These are phyloP conservation scores for Globisporangium camurandrum DNA, from an alignment of 352 stramenopile species.

Conservation along the genomic window DNA sequence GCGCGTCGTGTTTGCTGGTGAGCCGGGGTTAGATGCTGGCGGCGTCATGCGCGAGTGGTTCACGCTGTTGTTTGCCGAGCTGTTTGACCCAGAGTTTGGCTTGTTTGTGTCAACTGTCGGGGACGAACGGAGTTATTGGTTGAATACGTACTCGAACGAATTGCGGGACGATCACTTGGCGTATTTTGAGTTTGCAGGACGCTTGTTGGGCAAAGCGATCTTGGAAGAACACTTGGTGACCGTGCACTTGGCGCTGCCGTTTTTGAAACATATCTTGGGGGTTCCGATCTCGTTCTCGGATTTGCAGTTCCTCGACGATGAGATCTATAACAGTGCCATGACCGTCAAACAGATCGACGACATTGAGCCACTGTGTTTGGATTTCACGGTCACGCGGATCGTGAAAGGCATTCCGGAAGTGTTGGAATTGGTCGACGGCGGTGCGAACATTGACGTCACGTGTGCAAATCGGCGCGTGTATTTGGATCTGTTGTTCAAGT, in stretches of 20 bases:
- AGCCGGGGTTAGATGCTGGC: constrained; percentile 80
- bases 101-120: constrained; percentile 69
- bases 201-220: constrained; percentile 84
- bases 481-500: constrained; percentile 92
- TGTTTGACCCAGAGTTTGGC: constrained; percentile 77
- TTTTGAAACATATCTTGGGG: constrained; percentile 86
- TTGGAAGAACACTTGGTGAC: constrained; percentile 77
- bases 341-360: constrained; percentile 66
- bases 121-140: constrained; percentile 78
- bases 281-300: constrained; percentile 86
- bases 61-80: constrained; percentile 65
- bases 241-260: constrained; percentile 69
- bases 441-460: constrained; percentile 89
- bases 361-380: constrained; percentile 66
- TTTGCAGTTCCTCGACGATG: constrained; percentile 84
- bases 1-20: constrained; percentile 81
- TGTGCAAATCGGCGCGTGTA: constrained; percentile 94
- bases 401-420: constrained; percentile 51
- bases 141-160: constrained; percentile 67
- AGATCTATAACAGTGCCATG: constrained; percentile 70
- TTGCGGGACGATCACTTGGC: constrained; percentile 50
- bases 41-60: constrained; percentile 90
- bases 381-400: constrained; percentile 74
- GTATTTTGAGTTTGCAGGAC: constrained; percentile 75
- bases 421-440: constrained; percentile 89